Percentiles rank a stretch among this genome's conserved stretches.
These are phyloP conservation scores for Stachybotrys chartarum DNA, from an alignment of 2,329 filamentous ascomycete species.

Conservation along the genomic window DNA sequence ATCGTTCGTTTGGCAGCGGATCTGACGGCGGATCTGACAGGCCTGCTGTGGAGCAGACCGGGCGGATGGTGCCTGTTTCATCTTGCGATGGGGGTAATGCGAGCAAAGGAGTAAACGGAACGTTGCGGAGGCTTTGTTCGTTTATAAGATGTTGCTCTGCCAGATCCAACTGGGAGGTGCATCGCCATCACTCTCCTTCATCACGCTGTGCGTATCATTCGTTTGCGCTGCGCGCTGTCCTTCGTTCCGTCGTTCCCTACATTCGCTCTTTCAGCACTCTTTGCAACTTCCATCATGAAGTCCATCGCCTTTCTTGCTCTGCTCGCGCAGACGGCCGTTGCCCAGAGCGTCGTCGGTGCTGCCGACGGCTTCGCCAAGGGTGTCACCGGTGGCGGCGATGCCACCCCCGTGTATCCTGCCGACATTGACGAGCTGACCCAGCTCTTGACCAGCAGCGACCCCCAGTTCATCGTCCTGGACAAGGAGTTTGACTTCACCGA, in stretches of 20 bases:
- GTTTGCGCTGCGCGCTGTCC: not conserved
- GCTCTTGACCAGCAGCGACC: conserved; percentile 1
- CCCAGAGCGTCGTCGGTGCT: conserved; percentile 18
- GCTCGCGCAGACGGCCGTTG: conserved; percentile 8
- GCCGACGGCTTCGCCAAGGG: conserved; percentile 15
- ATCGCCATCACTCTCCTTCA: not conserved
- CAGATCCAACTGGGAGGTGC: not conserved
- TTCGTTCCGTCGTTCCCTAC: not conserved
- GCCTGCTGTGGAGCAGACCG: not conserved
- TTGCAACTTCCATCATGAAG: not conserved
- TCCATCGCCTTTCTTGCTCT: not conserved
- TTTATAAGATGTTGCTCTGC: too few relatives aligned
- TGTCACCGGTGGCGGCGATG: conserved; percentile 41
- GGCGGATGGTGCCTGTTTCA: not conserved
- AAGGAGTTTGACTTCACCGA: conserved; percentile 15
- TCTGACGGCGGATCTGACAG: not conserved
- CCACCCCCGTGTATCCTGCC: conserved; percentile 30
- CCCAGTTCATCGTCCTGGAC: conserved; percentile 25
- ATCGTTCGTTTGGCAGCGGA: not conserved
- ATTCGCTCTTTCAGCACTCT: not conserved
- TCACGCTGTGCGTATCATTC: not conserved
- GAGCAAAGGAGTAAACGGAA: not conserved
- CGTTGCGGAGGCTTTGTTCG: too few relatives aligned
- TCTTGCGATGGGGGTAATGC: not conserved
- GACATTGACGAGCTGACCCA: conserved; percentile 29